Base-by-base conservation (phyloP, 108 stramenopile genomes). In the Pseudonitzschia multistriata region DNA sequence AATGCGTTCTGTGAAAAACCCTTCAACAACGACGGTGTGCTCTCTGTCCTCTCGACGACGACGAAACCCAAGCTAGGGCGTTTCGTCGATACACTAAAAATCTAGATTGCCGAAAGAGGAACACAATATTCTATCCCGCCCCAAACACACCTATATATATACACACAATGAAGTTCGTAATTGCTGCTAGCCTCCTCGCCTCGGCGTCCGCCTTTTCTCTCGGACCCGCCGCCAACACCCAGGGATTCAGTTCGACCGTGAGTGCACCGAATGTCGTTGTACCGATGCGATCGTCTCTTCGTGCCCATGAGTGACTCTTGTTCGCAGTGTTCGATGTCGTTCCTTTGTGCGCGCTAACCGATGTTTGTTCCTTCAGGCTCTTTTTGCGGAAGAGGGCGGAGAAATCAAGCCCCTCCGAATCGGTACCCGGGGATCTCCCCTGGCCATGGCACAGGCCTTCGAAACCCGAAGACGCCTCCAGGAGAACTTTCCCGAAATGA, bases 391-490 rank as follows among this genome's bases (percentile, higher is more conserved):
- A 67, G 74, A 82, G 57, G n/a, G 28, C 35, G 83, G 71, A 27
- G 79, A 66, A 36, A 74, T 90, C 54, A 63, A 78, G 33, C 95
- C 95, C 33, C 83, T 96, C 57, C 91, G 96, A 31, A 99, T 99
- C 60, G 98, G 98, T 57, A 99, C 98, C 8, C 87, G 98, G 53
- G 98, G 98, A 25, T 98, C 97, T 39, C 98, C 98, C 6, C 82
- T 99, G 33, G 98, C 98, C 35, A 80, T 99, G 66, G 98, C 98
- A 49, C 98, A 99, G 78, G 98, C 98, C 15, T 98, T 96, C 83
- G 93, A 96, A 84, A 99, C 98, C 3, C 84, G 94, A 53, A 70
- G 85, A 60, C 83, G 92, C 30, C 87, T 99, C 39, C 85, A 88
- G 63, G 94, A 95, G 68, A 66, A 76, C 24, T 99, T 97, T 78